Evolutionary conservation across 495 filamentous ascomycete species (phyloP).

Genomic region (Talaromyces wortmannii): DNA sequence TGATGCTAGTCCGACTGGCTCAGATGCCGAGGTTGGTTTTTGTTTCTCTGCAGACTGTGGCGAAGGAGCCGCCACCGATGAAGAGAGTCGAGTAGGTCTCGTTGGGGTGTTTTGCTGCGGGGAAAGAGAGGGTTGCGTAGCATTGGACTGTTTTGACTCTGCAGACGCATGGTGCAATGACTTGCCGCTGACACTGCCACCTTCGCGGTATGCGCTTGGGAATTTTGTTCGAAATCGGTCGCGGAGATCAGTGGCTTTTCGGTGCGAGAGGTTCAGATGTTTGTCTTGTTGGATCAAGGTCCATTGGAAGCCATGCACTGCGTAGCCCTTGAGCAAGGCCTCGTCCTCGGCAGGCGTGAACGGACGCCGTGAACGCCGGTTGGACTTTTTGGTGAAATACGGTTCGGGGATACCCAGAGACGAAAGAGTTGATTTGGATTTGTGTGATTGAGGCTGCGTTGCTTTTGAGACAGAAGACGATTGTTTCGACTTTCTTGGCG

Average conservation of each 20-base stretch:
- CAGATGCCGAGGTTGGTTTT: neutral
- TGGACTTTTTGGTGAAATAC: conserved; percentile 26
- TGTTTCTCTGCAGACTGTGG: neutral
- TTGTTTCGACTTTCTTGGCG: conserved; percentile 1
- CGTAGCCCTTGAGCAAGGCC: conserved; percentile 67
- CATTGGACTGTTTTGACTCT: neutral
- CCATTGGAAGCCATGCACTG: conserved; percentile 73
- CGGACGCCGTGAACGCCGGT: conserved; percentile 40
- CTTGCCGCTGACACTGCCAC: conserved; percentile 35
- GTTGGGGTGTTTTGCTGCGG: neutral
- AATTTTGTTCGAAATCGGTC: conserved; percentile 79
- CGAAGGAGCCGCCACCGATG: too few species aligned
- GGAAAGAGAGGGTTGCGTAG: neutral
- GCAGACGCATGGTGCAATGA: neutral
- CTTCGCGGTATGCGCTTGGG: conserved; percentile 62
- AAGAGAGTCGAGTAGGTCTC: neutral
- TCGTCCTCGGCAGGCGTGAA: conserved; percentile 74
- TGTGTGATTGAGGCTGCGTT: conserved; percentile 13
- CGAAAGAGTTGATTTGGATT: conserved; percentile 22
- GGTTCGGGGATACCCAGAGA: conserved; percentile 32
- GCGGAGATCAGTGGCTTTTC: conserved; percentile 71
- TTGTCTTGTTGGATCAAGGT: conserved; percentile 70
- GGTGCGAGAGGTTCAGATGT: conserved; percentile 54
- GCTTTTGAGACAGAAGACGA: conserved; percentile 1
- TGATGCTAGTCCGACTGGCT: neutral